Evolutionary conservation across 257 asterid genomes (phyloP), one percentile per base, ranked within the genome.

Genomic region (Solanum sejunctum): DNA sequence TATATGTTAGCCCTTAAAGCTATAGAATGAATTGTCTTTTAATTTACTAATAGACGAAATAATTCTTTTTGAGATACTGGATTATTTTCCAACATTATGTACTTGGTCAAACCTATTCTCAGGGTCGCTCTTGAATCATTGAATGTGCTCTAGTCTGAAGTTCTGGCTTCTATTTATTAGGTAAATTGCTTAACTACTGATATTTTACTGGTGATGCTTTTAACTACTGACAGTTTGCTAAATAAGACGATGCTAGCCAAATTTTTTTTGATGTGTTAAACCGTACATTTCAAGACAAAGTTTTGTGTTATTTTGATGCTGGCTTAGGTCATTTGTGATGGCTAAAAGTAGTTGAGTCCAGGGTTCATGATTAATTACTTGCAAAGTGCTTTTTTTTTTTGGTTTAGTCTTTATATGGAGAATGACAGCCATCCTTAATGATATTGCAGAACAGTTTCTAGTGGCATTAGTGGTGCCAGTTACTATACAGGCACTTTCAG

Each of bases 391-490:
- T 72, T 86, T 49, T 89, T 80, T 36, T 67, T 86, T 49, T 89
- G 83, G 52, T 45, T 63, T 36, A 26, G 83, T 84, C 73, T 85
- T 66, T 83, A 69, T 83, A 41, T 64, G 63, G 60, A 66, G 82
- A 81, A 84, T 83, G 85, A 83, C 28, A 85, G 57, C 69, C 80
- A 86, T 84, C 85, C 85, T 88, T 83, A 84, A 86, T 88, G 88
- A 85, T 88, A 91, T 87, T 93, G 93, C 99, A 96, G 99, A 94
- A 95, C 99, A 87, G 98, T 94, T 90, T 96, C 98, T 20, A 96
- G 99, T 89, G 99, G 99, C 84, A 96, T 96, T 88, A 95, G 99
- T 90, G 98, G 99, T 83, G 98, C 99, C 83, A 96, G 99, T 81
- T 96, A 96, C 93, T 96, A 96, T 77, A 96, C 99, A 12, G 99